These are phyloP conservation scores for Wickerhamiella kazuoi DNA, from an alignment of 805 yeast species.

Conservation along the genomic window DNA sequence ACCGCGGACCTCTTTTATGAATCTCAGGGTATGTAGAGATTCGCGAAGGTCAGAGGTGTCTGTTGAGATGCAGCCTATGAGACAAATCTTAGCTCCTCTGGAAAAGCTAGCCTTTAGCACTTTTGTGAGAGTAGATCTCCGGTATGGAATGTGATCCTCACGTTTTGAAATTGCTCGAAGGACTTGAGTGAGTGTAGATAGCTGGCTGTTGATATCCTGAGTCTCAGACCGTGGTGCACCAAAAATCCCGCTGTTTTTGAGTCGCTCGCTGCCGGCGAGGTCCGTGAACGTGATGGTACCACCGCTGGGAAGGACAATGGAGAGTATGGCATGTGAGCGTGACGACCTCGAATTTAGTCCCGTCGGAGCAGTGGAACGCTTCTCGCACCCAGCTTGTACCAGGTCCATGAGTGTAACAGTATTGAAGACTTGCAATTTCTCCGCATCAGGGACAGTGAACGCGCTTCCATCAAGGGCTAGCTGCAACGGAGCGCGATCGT, in stretches of 20 bases:
- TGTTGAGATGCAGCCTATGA: background rate
- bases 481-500: background rate
- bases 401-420: too few species aligned
- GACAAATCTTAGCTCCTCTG: background rate
- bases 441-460: too few species aligned
- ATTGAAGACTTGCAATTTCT: too few species aligned
- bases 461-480: background rate
- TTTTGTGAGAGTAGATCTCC: background rate
- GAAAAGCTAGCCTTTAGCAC: background rate
- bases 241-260: background rate
- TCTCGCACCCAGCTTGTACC: too few species aligned
- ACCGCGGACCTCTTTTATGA: background rate
- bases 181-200: background rate
- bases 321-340: background rate
- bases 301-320: background rate
- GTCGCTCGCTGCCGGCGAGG: background rate
- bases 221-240: background rate
- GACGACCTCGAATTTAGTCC: background rate
- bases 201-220: background rate
- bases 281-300: background rate
- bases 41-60: background rate
- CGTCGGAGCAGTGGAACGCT: background rate
- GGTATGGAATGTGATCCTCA: background rate
- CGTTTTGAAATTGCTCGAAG: background rate
- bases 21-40: background rate